A percentile compares a stretch with the other conserved stretches of the same genome.
Conservation (phyloP, 352 stramenopile genomes). For the Phytophthora pisi region DNA sequence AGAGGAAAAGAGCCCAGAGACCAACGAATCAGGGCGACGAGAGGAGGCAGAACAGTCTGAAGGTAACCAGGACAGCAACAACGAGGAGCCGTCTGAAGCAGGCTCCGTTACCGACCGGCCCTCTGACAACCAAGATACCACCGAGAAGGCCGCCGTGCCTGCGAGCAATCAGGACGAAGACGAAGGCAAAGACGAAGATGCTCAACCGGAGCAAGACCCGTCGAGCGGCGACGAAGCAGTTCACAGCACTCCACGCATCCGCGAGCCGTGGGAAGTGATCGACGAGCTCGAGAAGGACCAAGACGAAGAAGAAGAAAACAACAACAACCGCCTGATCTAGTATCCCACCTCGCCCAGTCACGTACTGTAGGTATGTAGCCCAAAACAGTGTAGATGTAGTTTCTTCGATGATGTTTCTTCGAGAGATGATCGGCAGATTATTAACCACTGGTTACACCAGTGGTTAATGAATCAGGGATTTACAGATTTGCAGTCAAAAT, state of each 20-base stretch:
- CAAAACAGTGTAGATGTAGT: too few species aligned
- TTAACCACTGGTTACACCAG: too few species aligned
- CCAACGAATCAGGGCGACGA: too few species aligned
- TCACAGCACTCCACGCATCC: background rate
- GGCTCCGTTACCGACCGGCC: too few species aligned
- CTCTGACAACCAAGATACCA: background rate
- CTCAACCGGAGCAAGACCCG: background rate
- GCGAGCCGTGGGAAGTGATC: conserved; percentile 16
- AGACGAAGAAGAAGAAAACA: too few species aligned
- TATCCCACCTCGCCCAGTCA: too few species aligned
- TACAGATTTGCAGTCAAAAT: too few species aligned
- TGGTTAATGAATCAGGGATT: too few species aligned
- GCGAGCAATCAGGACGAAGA: background rate
- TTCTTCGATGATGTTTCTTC: too few species aligned
- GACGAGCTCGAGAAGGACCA: conserved; percentile 2
- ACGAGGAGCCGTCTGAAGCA: background rate
- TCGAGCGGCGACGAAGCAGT: background rate
- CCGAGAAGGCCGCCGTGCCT: background rate
- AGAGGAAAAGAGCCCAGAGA: conserved; percentile 25
- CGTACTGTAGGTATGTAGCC: too few species aligned
- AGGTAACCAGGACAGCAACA: background rate
- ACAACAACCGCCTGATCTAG: too few species aligned
- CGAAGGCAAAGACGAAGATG: background rate
- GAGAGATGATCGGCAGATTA: too few species aligned
- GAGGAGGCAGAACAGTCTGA: background rate